Base-by-base conservation (phyloP, 345 rosid species). In the Hibiscus syriacus region DNA sequence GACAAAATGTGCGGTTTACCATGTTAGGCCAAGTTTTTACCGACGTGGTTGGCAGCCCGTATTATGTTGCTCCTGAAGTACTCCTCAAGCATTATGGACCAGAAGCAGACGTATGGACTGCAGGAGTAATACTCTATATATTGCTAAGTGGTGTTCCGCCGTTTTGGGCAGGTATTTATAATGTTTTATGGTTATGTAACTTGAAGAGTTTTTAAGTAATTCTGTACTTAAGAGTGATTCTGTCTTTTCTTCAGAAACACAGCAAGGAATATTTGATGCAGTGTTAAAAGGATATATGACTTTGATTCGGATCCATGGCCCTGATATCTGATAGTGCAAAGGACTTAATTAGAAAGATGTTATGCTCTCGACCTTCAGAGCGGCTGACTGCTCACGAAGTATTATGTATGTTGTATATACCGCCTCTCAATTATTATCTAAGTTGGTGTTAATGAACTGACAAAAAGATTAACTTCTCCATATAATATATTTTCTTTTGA, bases 231-330 rank as follows among this genome's bases (percentile, higher is more conserved):
- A 76, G 27, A 53, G 64, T 19, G 2, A 6, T 25, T 52, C 48
- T 22, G 38, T 46, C 61, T 70, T 67, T 49, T 30, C 29, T 72
- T 70, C 83, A 93, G 98, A 93, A 82, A 86, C 97, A 63, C 98
- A 93, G 73, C 98, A 93, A 80, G 98, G 98, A 72, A 93, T 93
- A 80, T 93, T 93, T 77, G 98, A 91, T 84, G 97, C 97, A 6
- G 98, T 93, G 73, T 78, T 93, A 74, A 93, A 87, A 85, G 97
- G 96, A 55, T 82, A 89, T 55, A 89, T 68, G 98, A 93, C 82
- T 93, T 93, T 22, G 95, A 91, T 39, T 90, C 97, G 52, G 97
- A 93, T 43, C 98, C 98, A 0, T 93, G 98, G 98, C 98, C 98
- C 25, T 89, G 50, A 90, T 93, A 78, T 90, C 98, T 43, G 90